These are phyloP conservation scores for Effrenium voratum DNA, from an alignment of 73 alveolate genomes.

Conservation along the genomic window DNA sequence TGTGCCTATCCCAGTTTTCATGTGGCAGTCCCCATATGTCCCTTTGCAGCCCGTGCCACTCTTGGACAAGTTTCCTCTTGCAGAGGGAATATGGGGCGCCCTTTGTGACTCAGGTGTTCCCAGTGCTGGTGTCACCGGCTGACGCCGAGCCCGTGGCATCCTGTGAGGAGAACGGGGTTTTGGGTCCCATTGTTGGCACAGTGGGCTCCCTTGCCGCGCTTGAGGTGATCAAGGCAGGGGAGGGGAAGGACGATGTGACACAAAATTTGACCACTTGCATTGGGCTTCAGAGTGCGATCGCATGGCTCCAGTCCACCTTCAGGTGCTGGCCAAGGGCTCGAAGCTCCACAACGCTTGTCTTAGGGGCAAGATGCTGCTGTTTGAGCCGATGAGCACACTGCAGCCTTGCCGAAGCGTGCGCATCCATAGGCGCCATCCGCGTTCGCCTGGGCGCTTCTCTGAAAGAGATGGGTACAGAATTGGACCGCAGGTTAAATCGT, in stretches of 20 bases:
- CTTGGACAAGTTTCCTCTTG: too few species aligned
- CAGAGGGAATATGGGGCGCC: too few species aligned
- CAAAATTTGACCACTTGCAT: background rate
- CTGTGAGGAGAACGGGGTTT: constrained; percentile 98
- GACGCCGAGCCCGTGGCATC: constrained; percentile 96
- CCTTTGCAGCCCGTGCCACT: too few species aligned
- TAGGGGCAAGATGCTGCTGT: constrained; percentile 42
- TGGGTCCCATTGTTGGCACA: constrained; percentile 97
- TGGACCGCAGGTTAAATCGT: too few species aligned
- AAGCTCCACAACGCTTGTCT: constrained; percentile 21
- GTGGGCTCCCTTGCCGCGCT: constrained; percentile 97
- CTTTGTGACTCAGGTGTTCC: constrained; percentile 95
- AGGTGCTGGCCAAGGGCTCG: constrained; percentile 18
- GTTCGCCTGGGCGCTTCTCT: too few species aligned
- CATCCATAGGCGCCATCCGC: constrained; percentile 42
- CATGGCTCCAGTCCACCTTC: background rate
- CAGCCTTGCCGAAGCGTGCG: constrained; percentile 45
- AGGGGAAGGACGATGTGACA: background rate
- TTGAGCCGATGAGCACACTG: constrained; percentile 41
- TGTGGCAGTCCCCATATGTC: too few species aligned
- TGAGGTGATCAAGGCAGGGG: constrained; percentile 96
- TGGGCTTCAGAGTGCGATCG: background rate
- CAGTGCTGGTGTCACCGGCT: constrained; percentile 96
- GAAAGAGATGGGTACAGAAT: too few species aligned
- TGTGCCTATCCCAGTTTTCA: too few species aligned